Evolutionary conservation across 495 filamentous ascomycete genomes (phyloP).

Genomic region (Usnea hakonensis): DNA sequence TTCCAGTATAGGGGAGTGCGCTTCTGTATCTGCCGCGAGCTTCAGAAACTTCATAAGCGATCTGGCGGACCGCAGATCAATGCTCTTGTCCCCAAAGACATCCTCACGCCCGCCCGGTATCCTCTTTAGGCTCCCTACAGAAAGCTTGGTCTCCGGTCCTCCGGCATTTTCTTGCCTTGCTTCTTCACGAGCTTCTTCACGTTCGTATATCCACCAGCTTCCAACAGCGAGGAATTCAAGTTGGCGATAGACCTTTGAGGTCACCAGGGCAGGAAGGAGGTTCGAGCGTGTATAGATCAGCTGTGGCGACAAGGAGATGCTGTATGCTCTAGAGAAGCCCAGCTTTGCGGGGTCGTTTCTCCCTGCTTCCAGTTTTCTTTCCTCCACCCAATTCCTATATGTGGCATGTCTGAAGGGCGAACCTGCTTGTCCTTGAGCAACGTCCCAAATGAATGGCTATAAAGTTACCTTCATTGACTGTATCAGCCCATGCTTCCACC

Average conservation of each 20-base stretch:
- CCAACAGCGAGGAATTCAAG: constrained; percentile 92
- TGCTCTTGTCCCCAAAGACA: constrained; percentile 63
- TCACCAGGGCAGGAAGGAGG: constrained; percentile 68
- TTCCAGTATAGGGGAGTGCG: constrained; percentile 31
- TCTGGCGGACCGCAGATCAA: constrained; percentile 70
- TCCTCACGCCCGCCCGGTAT: constrained; percentile 84
- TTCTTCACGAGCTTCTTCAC: constrained; percentile 23
- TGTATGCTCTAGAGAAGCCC: constrained; percentile 65
- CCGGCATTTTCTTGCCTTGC: constrained; percentile 12
- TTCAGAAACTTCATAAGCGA: constrained; percentile 82
- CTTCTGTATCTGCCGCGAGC: constrained; percentile 57
- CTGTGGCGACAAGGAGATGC: constrained; percentile 74
- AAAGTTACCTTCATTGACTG: constrained; percentile 38
- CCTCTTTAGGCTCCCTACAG: constrained; percentile 39
- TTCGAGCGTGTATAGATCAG: constrained; percentile 76
- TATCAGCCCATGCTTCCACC: constrained; percentile 61
- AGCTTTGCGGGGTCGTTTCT: neutral
- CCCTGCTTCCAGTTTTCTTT: neutral
- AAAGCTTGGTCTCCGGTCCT: constrained; percentile 8
- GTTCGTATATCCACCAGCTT: constrained; percentile 74
- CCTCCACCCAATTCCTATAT: neutral
- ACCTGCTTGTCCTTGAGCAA: neutral
- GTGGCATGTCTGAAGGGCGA: constrained; percentile 7
- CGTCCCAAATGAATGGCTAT: neutral
- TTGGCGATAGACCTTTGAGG: constrained; percentile 78